Percentiles rank a stretch among this genome's conserved stretches.
Conservation (phyloP, 2,329 filamentous ascomycete species). For the Zymoseptoria pseudotritici region DNA sequence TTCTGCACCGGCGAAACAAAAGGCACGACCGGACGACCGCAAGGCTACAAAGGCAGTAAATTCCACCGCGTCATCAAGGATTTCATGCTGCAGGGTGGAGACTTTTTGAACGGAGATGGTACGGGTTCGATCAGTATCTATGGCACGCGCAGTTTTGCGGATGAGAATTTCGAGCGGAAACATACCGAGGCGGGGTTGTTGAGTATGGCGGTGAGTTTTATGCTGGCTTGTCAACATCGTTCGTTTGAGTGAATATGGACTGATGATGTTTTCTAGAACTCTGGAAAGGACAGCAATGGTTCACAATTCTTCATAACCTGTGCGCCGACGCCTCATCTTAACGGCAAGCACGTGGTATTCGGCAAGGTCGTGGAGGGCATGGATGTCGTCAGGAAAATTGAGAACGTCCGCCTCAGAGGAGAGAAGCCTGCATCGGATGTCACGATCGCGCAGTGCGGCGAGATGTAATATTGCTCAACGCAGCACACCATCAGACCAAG, state of each 20-base stretch:
- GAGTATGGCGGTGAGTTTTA: conserved; percentile 75
- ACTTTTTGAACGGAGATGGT: conserved; percentile 89
- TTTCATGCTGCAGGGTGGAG: conserved; percentile 97
- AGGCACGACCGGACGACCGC: conserved; percentile 65
- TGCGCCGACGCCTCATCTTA: conserved; percentile 75
- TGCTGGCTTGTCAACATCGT: background rate
- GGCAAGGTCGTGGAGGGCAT: conserved; percentile 83
- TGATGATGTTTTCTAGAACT: conserved; percentile 45
- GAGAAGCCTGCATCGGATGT: conserved; percentile 84
- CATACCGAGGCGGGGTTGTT: conserved; percentile 75
- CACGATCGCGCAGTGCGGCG: conserved; percentile 76
- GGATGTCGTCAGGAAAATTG: conserved; percentile 87
- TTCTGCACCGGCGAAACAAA: conserved; percentile 94
- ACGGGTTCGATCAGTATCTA: conserved; percentile 83
- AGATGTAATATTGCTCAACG: conserved; percentile 59
- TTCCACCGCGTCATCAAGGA: conserved; percentile 93
- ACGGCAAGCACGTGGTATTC: conserved; percentile 93
- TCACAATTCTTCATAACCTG: conserved; percentile 98
- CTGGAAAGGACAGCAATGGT: conserved; percentile 86
- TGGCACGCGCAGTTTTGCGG: conserved; percentile 72
- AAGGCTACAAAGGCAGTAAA: conserved; percentile 90
- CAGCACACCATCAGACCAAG: background rate
- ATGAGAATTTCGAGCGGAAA: conserved; percentile 79
- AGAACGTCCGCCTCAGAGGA: conserved; percentile 75
- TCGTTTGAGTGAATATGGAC: too few species aligned